Conservation (phyloP, 306 rosid genomes). For the Rosa lucieae region DNA sequence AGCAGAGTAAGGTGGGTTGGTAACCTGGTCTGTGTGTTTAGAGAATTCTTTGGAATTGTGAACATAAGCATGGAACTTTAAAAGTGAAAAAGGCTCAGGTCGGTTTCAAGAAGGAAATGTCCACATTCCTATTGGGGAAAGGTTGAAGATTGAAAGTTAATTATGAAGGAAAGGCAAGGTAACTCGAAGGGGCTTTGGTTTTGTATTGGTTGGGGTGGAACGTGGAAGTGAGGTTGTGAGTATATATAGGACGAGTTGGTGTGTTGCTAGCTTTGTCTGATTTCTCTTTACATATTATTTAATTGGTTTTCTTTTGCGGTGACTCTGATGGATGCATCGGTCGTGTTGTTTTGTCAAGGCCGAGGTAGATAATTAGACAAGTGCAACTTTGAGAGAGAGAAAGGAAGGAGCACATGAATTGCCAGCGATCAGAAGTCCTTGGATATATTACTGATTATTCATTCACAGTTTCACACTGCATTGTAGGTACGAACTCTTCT, state of each 20-base stretch:
- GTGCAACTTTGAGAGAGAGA: conserved; percentile 18
- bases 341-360: conserved; percentile 96
- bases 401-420: background rate
- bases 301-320: conserved; percentile 24
- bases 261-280: background rate
- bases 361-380: conserved; percentile 69
- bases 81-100: conserved; percentile 13
- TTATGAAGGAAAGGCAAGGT: background rate
- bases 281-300: background rate
- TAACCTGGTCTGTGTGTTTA: conserved; percentile 13
- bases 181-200: background rate
- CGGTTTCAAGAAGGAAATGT: conserved; percentile 8
- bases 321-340: conserved; percentile 73
- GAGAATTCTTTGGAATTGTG: conserved; percentile 15
- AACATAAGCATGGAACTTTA: conserved; percentile 28
- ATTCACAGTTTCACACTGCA: background rate
- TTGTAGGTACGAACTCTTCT: conserved; percentile 5
- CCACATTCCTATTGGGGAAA: background rate
- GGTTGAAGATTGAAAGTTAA: background rate
- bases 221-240: background rate
- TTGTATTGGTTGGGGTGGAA: background rate
- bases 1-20: conserved; percentile 16
- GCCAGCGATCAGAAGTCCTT: background rate
- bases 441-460: conserved; percentile 9
- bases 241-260: conserved; percentile 3